Conservation (phyloP, 352 stramenopile species). For the Phytophthora syringae region DNA sequence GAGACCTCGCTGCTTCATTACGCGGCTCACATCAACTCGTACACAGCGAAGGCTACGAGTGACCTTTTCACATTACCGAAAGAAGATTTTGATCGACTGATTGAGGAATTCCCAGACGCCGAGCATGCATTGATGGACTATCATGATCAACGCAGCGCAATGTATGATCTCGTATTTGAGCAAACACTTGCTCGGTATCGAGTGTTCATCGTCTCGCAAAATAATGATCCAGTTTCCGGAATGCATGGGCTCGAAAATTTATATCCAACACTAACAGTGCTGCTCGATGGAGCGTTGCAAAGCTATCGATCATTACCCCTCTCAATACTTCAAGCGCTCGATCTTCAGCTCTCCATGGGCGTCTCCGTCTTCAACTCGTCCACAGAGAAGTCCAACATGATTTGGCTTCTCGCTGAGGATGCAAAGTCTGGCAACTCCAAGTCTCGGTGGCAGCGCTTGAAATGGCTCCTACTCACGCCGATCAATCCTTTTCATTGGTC, state of each 20-base stretch:
- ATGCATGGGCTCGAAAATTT: conserved; percentile 68
- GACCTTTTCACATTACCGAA: conserved; percentile 82
- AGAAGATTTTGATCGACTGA: conserved; percentile 79
- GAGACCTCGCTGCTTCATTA: conserved; percentile 78
- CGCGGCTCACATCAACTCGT: conserved; percentile 78
- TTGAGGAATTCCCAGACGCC: conserved; percentile 83
- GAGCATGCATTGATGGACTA: conserved; percentile 67
- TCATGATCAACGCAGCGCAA: conserved; percentile 60
- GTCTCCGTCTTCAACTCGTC: conserved; percentile 80
- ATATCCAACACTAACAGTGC: conserved; percentile 69
- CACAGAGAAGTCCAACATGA: conserved; percentile 76
- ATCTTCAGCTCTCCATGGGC: conserved; percentile 77
- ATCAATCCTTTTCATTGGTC: conserved; percentile 57
- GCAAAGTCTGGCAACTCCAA: conserved; percentile 8
- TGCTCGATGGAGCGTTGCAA: conserved; percentile 63
- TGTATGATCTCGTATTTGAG: conserved; percentile 75
- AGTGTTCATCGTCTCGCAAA: conserved; percentile 64
- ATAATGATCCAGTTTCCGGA: conserved; percentile 61
- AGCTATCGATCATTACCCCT: conserved; percentile 74
- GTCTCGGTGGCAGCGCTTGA: conserved; percentile 34
- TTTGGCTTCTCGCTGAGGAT: conserved; percentile 55
- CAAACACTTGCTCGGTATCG: conserved; percentile 73
- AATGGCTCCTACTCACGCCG: conserved; percentile 35
- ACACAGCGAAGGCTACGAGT: conserved; percentile 71
- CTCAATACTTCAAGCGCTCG: conserved; percentile 61